Evolutionary conservation across 768 basidiomycete genomes (phyloP).

Genomic region (Kwoniella dendrophila): DNA sequence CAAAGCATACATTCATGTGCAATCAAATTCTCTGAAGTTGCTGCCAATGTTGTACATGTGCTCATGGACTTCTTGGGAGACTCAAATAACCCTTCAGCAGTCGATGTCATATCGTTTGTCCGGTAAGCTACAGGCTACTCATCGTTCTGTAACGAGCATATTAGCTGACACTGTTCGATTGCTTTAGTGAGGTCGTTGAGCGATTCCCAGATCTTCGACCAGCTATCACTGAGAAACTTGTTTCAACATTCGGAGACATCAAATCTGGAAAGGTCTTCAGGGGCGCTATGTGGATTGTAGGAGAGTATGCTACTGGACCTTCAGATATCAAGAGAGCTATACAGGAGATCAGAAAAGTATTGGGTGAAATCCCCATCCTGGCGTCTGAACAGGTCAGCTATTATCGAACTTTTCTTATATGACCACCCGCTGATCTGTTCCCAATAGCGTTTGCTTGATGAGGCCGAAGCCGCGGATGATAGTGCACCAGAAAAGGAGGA

Average conservation of each 20-base stretch:
- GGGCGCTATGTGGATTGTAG: slow-evolving; percentile 96
- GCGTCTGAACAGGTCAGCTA: slow-evolving; percentile 73
- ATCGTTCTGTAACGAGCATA: background rate
- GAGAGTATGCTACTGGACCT: slow-evolving; percentile 73
- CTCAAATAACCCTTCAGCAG: slow-evolving; percentile 88
- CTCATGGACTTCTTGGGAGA: slow-evolving; percentile 70
- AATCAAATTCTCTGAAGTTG: slow-evolving; percentile 94
- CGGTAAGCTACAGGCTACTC: slow-evolving; percentile 62
- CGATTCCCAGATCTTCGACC: slow-evolving; percentile 87
- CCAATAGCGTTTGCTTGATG: slow-evolving; percentile 66
- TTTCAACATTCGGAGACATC: slow-evolving; percentile 77
- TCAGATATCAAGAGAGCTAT: slow-evolving; percentile 72
- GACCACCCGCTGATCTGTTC: background rate
- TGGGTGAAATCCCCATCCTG: slow-evolving; percentile 97
- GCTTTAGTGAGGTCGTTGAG: slow-evolving; percentile 83
- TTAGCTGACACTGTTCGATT: slow-evolving; percentile 4
- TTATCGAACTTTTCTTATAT: background rate
- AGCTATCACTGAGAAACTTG: slow-evolving; percentile 82
- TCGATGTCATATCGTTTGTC: slow-evolving; percentile 89
- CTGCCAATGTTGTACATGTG: slow-evolving; percentile 85
- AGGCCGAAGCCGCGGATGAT: slow-evolving; percentile 65
- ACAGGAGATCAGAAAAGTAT: slow-evolving; percentile 74
- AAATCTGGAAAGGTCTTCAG: slow-evolving; percentile 97
- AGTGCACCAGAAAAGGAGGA: slow-evolving; percentile 58
- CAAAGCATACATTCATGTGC: slow-evolving; percentile 96